Conservation (phyloP, 2,329 filamentous ascomycete species). For the Cladosporium oxysporum region DNA sequence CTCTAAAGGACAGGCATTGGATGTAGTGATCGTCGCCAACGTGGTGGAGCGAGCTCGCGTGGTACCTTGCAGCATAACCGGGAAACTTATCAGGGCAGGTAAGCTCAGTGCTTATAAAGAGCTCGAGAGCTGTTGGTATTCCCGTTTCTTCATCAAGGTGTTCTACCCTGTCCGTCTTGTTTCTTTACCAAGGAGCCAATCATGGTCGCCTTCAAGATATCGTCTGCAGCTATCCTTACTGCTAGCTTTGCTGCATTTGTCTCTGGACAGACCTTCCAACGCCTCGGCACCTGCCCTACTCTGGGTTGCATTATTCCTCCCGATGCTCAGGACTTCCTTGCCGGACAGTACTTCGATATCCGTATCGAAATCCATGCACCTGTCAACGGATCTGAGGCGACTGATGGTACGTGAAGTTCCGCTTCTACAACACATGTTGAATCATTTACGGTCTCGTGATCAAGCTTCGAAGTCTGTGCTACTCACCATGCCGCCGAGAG, state of each 20-base stretch:
- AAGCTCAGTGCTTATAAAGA: slow-evolving; percentile 15
- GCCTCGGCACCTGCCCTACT: slow-evolving; percentile 57
- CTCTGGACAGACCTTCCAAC: slow-evolving; percentile 56
- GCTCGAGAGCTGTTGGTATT: background rate
- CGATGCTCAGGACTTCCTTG: slow-evolving; percentile 71
- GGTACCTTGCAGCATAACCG: slow-evolving; percentile 16
- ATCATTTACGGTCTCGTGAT: background rate
- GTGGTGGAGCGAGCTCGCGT: slow-evolving; percentile 11
- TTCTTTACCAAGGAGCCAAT: slow-evolving; percentile 8
- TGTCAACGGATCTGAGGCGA: slow-evolving; percentile 76
- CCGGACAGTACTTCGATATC: slow-evolving; percentile 82
- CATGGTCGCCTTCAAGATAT: slow-evolving; percentile 19
- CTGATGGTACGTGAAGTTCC: slow-evolving; percentile 39
- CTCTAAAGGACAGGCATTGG: slow-evolving; percentile 12
- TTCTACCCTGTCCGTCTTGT: slow-evolving; percentile 12
- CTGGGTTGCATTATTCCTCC: slow-evolving; percentile 59
- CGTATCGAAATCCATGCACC: slow-evolving; percentile 68
- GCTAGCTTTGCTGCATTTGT: slow-evolving; percentile 9
- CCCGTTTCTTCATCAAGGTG: slow-evolving; percentile 19
- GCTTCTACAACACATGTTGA: background rate
- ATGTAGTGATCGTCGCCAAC: background rate
- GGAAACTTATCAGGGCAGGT: background rate
- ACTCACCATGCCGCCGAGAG: too few species aligned
- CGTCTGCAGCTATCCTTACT: slow-evolving; percentile 12
- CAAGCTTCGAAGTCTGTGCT: too few species aligned